These are phyloP conservation scores for Mortierella sp. DNA, from an alignment of 371 early-diverging fungal species.

Conservation along the genomic window DNA sequence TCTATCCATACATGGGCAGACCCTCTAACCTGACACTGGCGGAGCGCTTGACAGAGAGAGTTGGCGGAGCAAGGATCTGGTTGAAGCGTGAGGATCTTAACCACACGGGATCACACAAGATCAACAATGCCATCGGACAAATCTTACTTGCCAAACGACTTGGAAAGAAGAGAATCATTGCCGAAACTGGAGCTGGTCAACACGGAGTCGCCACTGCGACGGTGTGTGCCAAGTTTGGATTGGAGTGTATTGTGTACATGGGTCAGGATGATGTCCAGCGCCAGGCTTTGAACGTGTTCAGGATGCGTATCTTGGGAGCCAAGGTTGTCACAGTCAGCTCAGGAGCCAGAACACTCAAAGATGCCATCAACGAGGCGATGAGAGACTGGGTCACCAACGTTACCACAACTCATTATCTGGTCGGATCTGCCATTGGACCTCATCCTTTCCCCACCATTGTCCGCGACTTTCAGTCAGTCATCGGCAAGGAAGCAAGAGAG, in stretches of 20 bases:
- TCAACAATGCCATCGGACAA: conserved; percentile 98
- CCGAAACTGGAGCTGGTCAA: conserved; percentile 98
- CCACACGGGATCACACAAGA: conserved; percentile 98
- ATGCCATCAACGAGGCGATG: conserved; percentile 98
- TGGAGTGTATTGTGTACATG: conserved; percentile 97
- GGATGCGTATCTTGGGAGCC: conserved; percentile 95
- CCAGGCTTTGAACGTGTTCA: conserved; percentile 95
- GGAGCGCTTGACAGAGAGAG: conserved; percentile 81
- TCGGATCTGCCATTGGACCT: conserved; percentile 96
- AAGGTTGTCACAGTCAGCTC: conserved; percentile 88
- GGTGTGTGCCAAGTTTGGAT: conserved; percentile 96
- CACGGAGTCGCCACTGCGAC: conserved; percentile 99
- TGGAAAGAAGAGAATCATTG: conserved; percentile 96
- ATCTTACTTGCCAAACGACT: conserved; percentile 92
- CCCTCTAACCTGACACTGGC: conserved; percentile 91
- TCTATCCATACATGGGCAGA: conserved; percentile 92
- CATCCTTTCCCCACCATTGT: conserved; percentile 96
- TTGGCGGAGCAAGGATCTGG: conserved; percentile 93
- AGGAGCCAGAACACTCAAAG: conserved; percentile 90
- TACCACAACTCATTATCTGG: conserved; percentile 91
- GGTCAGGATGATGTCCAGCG: conserved; percentile 95
- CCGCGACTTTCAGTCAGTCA: conserved; percentile 96
- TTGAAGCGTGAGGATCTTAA: conserved; percentile 98
- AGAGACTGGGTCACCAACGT: conserved; percentile 98
- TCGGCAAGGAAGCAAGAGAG: conserved; percentile 85